Evolutionary conservation across 768 basidiomycete genomes (phyloP), one percentile per base, ranked within the genome.

Genomic region (Macrolepiota albuminosa): DNA sequence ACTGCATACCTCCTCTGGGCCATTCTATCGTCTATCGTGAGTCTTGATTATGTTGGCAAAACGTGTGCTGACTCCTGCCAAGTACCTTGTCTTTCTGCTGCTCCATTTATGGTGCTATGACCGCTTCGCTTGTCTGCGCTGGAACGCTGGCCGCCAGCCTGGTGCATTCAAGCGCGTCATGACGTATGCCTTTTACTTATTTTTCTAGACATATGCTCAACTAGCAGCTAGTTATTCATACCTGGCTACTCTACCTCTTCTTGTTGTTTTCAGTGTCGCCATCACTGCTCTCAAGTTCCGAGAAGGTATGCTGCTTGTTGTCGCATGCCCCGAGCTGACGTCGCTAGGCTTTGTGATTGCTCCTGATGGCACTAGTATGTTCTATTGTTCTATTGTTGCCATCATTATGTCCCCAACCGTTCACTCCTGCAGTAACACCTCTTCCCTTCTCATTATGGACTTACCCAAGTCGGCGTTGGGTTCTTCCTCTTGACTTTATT

Each of bases 151-250:
- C 37, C 80, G 88, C 55, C 88, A 89, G 69, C 88, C 87, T 58
- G 91, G 91, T 58, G 85, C 91, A 13, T 93, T 93, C 81, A 92
- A 89, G 74, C 81, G 92, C 54, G 80, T 93, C 68, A 93, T 93
- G 91, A 93, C 89, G 89, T 91, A 68, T 68, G 85, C 11, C 40
- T 43, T 7, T 78, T 42, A 46, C 34, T 8, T n/a, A 29, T 60
- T 60, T 8, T 39, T 31, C 47, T 60, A 37, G 21, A 42, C 59
- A 48, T 46, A 40, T 49, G 21, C 33, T 56, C 36, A 11, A 51
- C 58, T 26, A 55, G 21, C n/a, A 61, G 18, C 53, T 68, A 81
- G 90, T 73, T 92, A 92, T 74, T 87, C 88, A n/a, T 92, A 91
- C 69, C 73, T 91, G n/a, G 80, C 76, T 11, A 83, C 87, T 1